Conservation (phyloP, 805 yeast species). For the Komagataella kurtzmanii region DNA sequence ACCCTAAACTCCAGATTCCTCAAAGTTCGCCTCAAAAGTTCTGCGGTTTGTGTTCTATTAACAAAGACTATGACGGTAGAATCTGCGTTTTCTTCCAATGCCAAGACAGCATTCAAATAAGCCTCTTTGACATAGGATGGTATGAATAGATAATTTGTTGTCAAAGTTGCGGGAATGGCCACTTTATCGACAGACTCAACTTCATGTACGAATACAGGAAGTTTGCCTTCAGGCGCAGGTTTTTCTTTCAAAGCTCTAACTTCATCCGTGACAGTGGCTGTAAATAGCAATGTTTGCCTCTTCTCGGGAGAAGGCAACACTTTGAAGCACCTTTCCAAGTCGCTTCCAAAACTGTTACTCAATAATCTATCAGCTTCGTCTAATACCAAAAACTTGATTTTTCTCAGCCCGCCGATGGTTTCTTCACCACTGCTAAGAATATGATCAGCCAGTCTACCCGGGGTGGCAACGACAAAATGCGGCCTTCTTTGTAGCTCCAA, state of each 20-base stretch:
- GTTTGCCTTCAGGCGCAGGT: slow-evolving; percentile 40
- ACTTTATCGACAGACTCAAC: slow-evolving; percentile 60
- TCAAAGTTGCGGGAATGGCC: slow-evolving; percentile 66
- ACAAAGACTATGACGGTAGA: slow-evolving; percentile 79
- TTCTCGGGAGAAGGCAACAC: slow-evolving; percentile 56
- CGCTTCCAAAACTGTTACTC: slow-evolving; percentile 72
- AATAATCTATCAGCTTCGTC: slow-evolving; percentile 95
- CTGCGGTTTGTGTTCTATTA: slow-evolving; percentile 84
- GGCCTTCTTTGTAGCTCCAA: slow-evolving; percentile 71
- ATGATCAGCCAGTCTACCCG: slow-evolving; percentile 93
- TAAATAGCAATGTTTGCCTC: slow-evolving; percentile 83
- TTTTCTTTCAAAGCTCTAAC: slow-evolving; percentile 68
- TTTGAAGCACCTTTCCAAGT: slow-evolving; percentile 58
- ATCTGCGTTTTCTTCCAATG: slow-evolving; percentile 46
- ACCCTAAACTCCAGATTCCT: slow-evolving; percentile 65
- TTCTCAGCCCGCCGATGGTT: slow-evolving; percentile 61
- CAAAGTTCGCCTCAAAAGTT: slow-evolving; percentile 66
- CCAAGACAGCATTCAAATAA: slow-evolving; percentile 56
- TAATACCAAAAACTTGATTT: slow-evolving; percentile 70
- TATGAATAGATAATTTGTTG: slow-evolving; percentile 53
- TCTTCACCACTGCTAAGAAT: slow-evolving; percentile 82
- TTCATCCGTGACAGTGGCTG: slow-evolving; percentile 92
- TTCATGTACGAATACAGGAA: slow-evolving; percentile 57
- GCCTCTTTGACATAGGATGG: slow-evolving; percentile 90
- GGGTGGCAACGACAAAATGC: slow-evolving; percentile 93